Percentiles rank a stretch among this genome's conserved stretches.
phyloP scores from a whole-genome alignment of 1,284 basidiomycete species.

The Flammula alnicola region DNA sequence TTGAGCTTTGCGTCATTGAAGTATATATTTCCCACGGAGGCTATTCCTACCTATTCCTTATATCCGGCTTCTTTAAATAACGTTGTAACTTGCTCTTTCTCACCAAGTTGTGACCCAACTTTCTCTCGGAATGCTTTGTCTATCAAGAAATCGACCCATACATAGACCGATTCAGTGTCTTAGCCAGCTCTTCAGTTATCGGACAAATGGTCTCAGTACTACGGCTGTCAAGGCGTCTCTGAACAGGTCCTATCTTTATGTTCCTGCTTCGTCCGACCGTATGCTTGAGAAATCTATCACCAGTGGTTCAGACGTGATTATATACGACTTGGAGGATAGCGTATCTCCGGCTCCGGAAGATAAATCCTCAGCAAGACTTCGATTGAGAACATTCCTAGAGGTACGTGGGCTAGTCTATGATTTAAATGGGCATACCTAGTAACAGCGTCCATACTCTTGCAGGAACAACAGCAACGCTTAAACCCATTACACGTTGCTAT shows the following conservation, averaged over 20 bases:
- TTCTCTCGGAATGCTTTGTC: neutral
- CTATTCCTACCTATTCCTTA: too few species aligned
- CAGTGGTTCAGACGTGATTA: slow-evolving; percentile 70
- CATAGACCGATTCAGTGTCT: neutral
- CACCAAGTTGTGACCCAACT: too few species aligned
- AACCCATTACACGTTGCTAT: slow-evolving; percentile 66
- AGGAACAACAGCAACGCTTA: slow-evolving; percentile 41
- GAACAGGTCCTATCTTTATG: slow-evolving; percentile 69
- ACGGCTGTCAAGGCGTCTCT: slow-evolving; percentile 29
- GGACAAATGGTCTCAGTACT: neutral
- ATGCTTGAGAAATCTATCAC: slow-evolving; percentile 82
- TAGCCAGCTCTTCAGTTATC: neutral
- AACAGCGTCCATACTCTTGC: slow-evolving; percentile 12
- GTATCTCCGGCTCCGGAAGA: slow-evolving; percentile 64
- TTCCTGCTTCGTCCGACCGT: slow-evolving; percentile 77
- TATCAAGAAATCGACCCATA: neutral
- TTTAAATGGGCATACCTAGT: neutral
- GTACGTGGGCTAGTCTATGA: slow-evolving; percentile 40
- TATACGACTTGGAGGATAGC: slow-evolving; percentile 90
- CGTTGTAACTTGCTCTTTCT: too few species aligned
- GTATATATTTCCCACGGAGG: too few species aligned
- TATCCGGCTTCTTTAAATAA: too few species aligned
- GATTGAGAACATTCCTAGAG: slow-evolving; percentile 62
- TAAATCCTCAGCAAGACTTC: slow-evolving; percentile 65
- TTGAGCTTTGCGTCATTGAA: too few species aligned